Evolutionary conservation across 1,139 yeast genomes (phyloP).

Genomic region (Scheffersomyces titani): DNA sequence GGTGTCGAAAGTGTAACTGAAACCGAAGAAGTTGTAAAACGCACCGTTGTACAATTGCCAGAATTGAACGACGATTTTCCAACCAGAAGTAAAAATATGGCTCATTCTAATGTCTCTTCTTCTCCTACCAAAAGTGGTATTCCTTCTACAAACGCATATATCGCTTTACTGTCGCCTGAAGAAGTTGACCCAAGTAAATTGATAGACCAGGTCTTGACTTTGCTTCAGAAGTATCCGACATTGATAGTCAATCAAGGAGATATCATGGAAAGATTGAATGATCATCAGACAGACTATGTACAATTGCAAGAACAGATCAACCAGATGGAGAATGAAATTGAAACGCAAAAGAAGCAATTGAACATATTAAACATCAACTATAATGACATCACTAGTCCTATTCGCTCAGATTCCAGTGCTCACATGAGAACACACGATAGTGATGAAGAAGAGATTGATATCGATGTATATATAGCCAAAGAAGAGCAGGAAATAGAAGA

Average conservation of each 20-base stretch:
- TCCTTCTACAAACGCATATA: slow-evolving; percentile 1
- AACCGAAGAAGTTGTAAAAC: slow-evolving; percentile 12
- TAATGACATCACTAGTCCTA: slow-evolving; percentile 23
- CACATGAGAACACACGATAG: slow-evolving; percentile 6
- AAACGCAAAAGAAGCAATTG: slow-evolving; percentile 29
- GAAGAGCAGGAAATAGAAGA: slow-evolving; percentile 37
- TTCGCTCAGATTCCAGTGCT: slow-evolving; percentile 13
- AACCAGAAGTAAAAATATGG: not conserved
- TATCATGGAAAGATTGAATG: slow-evolving; percentile 20
- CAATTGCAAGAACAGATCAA: slow-evolving; percentile 25
- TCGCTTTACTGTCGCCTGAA: slow-evolving; percentile 10
- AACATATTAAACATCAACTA: slow-evolving; percentile 27
- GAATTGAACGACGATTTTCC: slow-evolving; percentile 4
- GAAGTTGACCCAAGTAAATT: slow-evolving; percentile 17
- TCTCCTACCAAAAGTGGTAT: slow-evolving; percentile 11
- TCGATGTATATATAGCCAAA: slow-evolving; percentile 31
- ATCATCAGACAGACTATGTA: slow-evolving; percentile 23
- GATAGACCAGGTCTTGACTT: slow-evolving; percentile 20
- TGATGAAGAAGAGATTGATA: slow-evolving; percentile 21
- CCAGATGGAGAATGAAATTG: slow-evolving; percentile 26
- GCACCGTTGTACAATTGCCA: slow-evolving; percentile 13
- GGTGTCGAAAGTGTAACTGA: slow-evolving; percentile 5
- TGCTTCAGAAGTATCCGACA: slow-evolving; percentile 31
- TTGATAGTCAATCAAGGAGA: slow-evolving; percentile 25
- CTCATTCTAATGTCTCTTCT: slow-evolving; percentile 2